A percentile compares a stretch with the other conserved stretches of the same genome.
Conservation (phyloP, 352 stramenopile species). For the Peronospora belbahrii region DNA sequence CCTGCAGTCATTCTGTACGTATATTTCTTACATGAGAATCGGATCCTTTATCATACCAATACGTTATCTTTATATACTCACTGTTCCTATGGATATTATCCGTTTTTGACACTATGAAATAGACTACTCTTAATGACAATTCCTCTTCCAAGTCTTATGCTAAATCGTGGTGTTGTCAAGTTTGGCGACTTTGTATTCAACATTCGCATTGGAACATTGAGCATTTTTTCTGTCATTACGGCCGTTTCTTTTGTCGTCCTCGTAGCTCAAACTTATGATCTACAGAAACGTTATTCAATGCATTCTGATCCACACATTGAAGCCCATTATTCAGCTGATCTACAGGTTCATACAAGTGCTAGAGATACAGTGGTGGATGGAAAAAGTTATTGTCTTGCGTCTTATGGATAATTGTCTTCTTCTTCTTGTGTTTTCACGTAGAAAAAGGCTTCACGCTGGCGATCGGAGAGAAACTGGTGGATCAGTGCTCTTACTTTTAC, state of each 20-base stretch:
- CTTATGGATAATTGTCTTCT: too few species aligned
- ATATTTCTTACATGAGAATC: not conserved
- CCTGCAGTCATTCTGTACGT: slow-evolving; percentile 74
- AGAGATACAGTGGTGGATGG: not conserved
- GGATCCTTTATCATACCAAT: not conserved
- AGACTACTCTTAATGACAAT: slow-evolving; percentile 70
- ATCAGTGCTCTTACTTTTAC: slow-evolving; percentile 80
- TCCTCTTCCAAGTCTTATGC: slow-evolving; percentile 47
- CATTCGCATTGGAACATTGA: slow-evolving; percentile 63
- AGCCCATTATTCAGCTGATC: slow-evolving; percentile 56
- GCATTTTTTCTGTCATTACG: slow-evolving; percentile 72
- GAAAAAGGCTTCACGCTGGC: slow-evolving; percentile 74
- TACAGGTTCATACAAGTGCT: slow-evolving; percentile 61
- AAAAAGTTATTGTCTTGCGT: not conserved
- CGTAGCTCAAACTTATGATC: slow-evolving; percentile 57
- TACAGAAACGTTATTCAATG: slow-evolving; percentile 66
- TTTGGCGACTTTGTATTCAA: slow-evolving; percentile 68
- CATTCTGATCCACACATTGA: slow-evolving; percentile 28
- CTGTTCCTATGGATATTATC: too few species aligned
- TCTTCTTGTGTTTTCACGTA: too few species aligned
- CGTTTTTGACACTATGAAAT: too few species aligned
- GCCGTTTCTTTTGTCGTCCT: slow-evolving; percentile 64
- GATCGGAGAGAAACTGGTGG: slow-evolving; percentile 78
- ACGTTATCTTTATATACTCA: too few species aligned
- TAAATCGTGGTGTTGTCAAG: slow-evolving; percentile 66